Evolutionary conservation across 2,329 filamentous ascomycete species (phyloP), one percentile per base, ranked within the genome.

Genomic region (Diplodia corticola): DNA sequence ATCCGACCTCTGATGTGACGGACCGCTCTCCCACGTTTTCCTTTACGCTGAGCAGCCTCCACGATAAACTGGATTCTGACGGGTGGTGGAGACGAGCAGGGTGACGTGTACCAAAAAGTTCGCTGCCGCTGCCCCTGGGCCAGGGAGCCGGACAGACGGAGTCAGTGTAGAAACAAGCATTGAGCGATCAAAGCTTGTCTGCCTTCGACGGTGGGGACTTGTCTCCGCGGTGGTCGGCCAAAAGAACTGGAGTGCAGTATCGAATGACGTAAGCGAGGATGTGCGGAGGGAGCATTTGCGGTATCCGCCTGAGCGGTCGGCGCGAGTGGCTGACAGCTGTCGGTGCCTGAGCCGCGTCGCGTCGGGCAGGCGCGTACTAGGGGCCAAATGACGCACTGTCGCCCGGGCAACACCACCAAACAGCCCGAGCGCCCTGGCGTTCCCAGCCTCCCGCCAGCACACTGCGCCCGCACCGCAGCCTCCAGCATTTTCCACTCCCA

Each of bases 381-480:
- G 17, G 17, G 40, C n/a, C n/a, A n/a, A n/a, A n/a, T 44, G 33
- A 10, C 9, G 33, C 33, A 35, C 33, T 44, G 40, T 50, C 48
- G 15, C 48, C 48, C 48, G 48, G 48, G 17, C 48, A 50, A 50
- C 48, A 28, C 24, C 48, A 28, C 24, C 48, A 50, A 50, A 50
- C 48, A 50, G 48, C 22, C 48, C 48, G 17, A 50, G 48, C 48
- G 22, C 24, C 28, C 33, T 54, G 51, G 6, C 51, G 54, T 37
- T 57, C 54, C 54, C 54, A 57, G 54, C 54, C 54, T 57, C 54
- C 35, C 35, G 54, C 55, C 55, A 60, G 55, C 55, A 28, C 26
- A 46, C 37, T n/a, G 26, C 24, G n/a, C 13, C 15, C 17, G 22
- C 35, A 5, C 55, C 37, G 24, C 55, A 46, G 55, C 55, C 55